phyloP scores from a whole-genome alignment of 2,329 filamentous ascomycete genomes.

The Cercospora sesami region DNA sequence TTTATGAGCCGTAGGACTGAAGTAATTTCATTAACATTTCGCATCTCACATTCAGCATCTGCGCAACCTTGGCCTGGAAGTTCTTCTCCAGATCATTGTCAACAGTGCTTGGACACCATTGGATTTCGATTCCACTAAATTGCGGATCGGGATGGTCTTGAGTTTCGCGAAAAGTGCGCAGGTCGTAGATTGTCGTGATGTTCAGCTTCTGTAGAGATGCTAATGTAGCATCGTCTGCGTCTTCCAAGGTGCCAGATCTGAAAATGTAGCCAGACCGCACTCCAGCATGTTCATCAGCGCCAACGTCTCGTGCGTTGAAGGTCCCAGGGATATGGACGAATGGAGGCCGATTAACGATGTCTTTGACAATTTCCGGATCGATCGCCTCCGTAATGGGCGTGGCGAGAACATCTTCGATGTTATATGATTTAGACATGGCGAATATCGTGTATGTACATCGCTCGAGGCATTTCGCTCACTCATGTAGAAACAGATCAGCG shows the following conservation, averaged over 20 bases:
- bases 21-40: neutral
- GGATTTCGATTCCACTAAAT: neutral
- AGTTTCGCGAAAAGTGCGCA: slow-evolving; percentile 6
- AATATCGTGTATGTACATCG: neutral
- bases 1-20: neutral
- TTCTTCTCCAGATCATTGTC: neutral
- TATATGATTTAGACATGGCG: neutral
- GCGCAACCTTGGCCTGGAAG: neutral
- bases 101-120: neutral
- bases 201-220: slow-evolving; percentile 7
- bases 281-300: neutral
- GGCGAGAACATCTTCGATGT: neutral
- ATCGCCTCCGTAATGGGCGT: neutral
- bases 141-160: neutral
- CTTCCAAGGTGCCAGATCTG: neutral
- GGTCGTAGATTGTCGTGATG: slow-evolving; percentile 10
- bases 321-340: slow-evolving; percentile 12
- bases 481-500: neutral
- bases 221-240: neutral
- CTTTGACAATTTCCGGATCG: slow-evolving; percentile 2
- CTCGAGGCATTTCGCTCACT: neutral
- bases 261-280: neutral
- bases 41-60: neutral
- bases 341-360: slow-evolving; percentile 6
- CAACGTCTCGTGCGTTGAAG: slow-evolving; percentile 14